Base-by-base conservation (phyloP, 768 basidiomycete species). In the Mycena belliarum region DNA sequence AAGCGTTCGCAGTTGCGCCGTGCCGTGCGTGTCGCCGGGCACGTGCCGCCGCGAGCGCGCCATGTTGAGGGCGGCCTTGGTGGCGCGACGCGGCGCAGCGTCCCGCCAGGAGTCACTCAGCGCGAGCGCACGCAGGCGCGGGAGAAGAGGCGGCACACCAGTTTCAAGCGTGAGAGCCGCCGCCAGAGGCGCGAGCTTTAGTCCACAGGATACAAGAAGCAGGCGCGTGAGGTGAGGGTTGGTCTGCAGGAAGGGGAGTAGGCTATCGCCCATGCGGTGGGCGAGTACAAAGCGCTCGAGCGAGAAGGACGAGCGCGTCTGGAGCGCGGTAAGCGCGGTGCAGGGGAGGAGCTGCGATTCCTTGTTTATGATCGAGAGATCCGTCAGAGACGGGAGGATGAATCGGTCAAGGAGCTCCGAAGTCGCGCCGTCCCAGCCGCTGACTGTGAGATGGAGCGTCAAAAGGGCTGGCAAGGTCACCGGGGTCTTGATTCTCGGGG, bases 251-350 rank as follows among this genome's bases (percentile, higher is more conserved):
- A 63, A 55, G 2, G 53, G 57, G 9, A 55, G 12, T 3, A 63
- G 26, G 32, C 25, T 47, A 16, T 59, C 57, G 16, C 49, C 49
- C 9, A 14, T 28, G n/a, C 49, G 49, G 32, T 41, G 35, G 6
- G 48, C 45, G 28, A 63, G 38, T 3, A 44, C 18, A n/a, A 63
- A 43, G 0, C 41, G 48, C 18, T 55, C 49, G 6, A 63, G 37
- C 7, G 61, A 63, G 29, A 55, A 59, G 1, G 29, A 33, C 7
- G 61, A 63, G 24, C 61, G 61, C 1, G 24, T 49, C 38, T 63
- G 61, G 18, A 63, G n/a, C 3, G 14, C 53, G 43, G 33, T 32
- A 1, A 63, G 46, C 3, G 51, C 49, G 15, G 26, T 45, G 43
- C 57, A 52, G 0, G 55, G 57, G 8, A 59, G 52, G 32, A 18